Evolutionary conservation across 2,329 filamentous ascomycete species (phyloP).

Genomic region (Lecanicillium sp.): DNA sequence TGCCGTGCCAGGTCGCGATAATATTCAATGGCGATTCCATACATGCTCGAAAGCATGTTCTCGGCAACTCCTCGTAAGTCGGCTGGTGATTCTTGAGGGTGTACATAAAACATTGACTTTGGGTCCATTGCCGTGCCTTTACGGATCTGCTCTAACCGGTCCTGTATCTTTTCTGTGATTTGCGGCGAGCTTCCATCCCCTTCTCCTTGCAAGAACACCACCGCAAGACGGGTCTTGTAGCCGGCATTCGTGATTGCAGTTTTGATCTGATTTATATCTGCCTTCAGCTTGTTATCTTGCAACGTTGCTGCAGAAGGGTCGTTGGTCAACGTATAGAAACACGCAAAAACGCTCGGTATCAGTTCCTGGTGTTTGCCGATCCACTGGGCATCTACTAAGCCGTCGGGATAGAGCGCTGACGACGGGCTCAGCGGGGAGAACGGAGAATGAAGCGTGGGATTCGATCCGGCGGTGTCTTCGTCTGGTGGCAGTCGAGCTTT

Average conservation of each 20-base stretch:
- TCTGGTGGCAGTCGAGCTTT: conserved; percentile 46
- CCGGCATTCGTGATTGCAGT: conserved; percentile 58
- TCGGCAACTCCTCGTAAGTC: conserved; percentile 70
- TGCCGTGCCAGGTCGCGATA: conserved; percentile 94
- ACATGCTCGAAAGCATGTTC: conserved; percentile 64
- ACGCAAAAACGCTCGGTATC: conserved; percentile 71
- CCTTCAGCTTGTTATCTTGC: conserved; percentile 82
- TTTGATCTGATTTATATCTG: conserved; percentile 74
- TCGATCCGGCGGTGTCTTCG: conserved; percentile 37
- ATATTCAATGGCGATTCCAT: conserved; percentile 74
- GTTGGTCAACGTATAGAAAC: conserved; percentile 70
- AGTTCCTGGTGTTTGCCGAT: conserved; percentile 80
- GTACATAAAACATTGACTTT: conserved; percentile 79
- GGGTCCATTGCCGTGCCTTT: conserved; percentile 72
- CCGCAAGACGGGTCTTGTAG: conserved; percentile 70
- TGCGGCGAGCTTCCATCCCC: conserved; percentile 17
- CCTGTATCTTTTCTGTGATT: conserved; percentile 58
- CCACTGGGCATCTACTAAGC: conserved; percentile 75
- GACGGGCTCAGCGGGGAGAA: conserved; percentile 82
- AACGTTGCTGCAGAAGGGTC: conserved; percentile 67
- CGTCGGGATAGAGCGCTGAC: conserved; percentile 82
- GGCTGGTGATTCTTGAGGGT: conserved; percentile 60
- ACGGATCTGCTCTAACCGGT: conserved; percentile 73
- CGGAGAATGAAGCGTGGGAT: conserved; percentile 72
- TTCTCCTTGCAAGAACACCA: conserved; percentile 43